These are phyloP conservation scores for Panaeolus papilionaceus DNA, from an alignment of 768 basidiomycete genomes.

Conservation along the genomic window DNA sequence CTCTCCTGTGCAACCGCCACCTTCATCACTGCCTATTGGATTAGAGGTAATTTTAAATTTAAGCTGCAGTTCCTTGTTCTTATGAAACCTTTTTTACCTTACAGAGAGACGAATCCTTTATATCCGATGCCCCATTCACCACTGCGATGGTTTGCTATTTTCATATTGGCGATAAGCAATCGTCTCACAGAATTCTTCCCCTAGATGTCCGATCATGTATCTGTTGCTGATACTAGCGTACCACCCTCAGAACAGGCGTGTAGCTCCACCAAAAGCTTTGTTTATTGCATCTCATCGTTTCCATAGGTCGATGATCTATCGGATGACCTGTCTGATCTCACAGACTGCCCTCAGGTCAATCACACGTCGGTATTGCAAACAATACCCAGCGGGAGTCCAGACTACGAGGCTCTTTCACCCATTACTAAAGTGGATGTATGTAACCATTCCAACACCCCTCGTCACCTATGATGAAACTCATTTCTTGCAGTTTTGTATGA, in stretches of 20 bases:
- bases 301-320: conserved; percentile 11
- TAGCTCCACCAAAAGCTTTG: conserved; percentile 14
- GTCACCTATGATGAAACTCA: conserved; percentile 4
- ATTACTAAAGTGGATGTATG: conserved; percentile 61
- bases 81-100: conserved; percentile 12
- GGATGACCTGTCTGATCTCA: conserved; percentile 20
- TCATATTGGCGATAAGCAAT: conserved; percentile 10
- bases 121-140: conserved; percentile 3
- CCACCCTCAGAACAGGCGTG: conserved; percentile 12
- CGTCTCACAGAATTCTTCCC: conserved; percentile 11
- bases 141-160: conserved; percentile 13
- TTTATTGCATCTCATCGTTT: conserved; percentile 7
- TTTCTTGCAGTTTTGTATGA: conserved; percentile 64
- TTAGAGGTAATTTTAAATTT: conserved; percentile 11
- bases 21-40: conserved; percentile 7
- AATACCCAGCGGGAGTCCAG: conserved; percentile 4
- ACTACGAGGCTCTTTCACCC: conserved; percentile 28
- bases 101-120: conserved; percentile 9
- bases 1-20: conserved; percentile 16
- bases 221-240: conserved; percentile 9
- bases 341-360: conserved; percentile 11
- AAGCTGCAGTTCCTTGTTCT: conserved; percentile 6
- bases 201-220: conserved; percentile 8
- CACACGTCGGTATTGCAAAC: neutral
- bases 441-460: neutral